phyloP scores from a whole-genome alignment of 139 green algal genomes.

The Monoraphidium neglectum region DNA sequence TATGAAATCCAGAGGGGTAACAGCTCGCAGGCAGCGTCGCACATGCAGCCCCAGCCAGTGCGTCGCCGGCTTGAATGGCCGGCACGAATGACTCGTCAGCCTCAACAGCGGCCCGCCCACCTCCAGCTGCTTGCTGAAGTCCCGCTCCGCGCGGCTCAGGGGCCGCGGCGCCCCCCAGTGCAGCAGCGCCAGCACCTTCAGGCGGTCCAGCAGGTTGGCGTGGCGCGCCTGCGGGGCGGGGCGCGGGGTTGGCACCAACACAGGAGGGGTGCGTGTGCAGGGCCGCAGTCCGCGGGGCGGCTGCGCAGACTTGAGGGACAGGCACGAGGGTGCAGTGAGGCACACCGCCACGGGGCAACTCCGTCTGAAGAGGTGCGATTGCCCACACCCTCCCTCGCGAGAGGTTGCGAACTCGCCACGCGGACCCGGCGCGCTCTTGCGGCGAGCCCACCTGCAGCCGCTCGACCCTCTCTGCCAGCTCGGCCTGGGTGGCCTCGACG shows the following conservation, averaged over 20 bases:
- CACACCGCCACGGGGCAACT: no score
- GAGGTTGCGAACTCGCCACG: no score
- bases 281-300: not conserved
- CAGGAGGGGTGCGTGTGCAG: not conserved
- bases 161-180: conserved; percentile 25
- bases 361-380: no score
- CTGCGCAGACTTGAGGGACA: not conserved
- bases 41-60: no score
- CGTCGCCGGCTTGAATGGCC: no score
- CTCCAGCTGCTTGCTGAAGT: conserved; percentile 26
- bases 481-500: no score
- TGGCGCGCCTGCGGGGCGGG: not conserved
- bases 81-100: no score
- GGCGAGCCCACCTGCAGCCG: not conserved
- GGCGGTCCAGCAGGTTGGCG: conserved; percentile 19
- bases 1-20: no score
- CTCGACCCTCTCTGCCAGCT: not conserved
- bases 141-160: conserved; percentile 13
- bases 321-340: not conserved
- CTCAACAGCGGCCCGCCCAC: no score
- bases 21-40: no score
- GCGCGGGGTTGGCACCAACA: not conserved
- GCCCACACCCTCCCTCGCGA: no score
- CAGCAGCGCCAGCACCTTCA: conserved; percentile 15
- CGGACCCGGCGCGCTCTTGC: no score